These are phyloP conservation scores for Tylopilus sp. DNA, from an alignment of 768 basidiomycete species.

Conservation along the genomic window DNA sequence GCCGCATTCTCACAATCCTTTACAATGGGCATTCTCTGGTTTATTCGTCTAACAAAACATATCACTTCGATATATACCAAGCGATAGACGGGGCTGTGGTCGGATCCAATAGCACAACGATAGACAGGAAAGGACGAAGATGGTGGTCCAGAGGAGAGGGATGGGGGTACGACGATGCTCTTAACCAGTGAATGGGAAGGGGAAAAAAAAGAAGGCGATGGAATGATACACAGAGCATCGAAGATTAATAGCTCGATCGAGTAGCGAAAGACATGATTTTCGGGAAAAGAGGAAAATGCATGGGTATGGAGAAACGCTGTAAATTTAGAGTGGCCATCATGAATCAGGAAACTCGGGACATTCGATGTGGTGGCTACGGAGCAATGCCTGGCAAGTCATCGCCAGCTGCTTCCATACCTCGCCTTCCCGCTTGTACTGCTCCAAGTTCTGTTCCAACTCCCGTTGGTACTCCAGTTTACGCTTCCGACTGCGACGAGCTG, in stretches of 20 bases:
- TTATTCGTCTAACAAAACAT: constrained; percentile 7
- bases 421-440: constrained; percentile 51
- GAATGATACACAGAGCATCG: constrained; percentile 40
- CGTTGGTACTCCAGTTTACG: constrained; percentile 70
- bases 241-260: constrained; percentile 32
- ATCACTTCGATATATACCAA: too few relatives aligned
- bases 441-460: constrained; percentile 56
- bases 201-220: constrained; percentile 25
- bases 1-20: background rate
- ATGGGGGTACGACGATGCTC: constrained; percentile 55
- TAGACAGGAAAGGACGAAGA: background rate
- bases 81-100: constrained; percentile 1
- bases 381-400: constrained; percentile 43
- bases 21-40: background rate
- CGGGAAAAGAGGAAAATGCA: constrained; percentile 4
- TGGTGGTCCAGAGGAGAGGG: constrained; percentile 1
- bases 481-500: constrained; percentile 75
- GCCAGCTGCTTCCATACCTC: constrained; percentile 64
- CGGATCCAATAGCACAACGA: background rate
- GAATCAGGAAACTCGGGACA: constrained; percentile 46
- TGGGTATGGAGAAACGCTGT: constrained; percentile 8
- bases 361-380: constrained; percentile 54
- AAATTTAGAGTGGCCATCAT: constrained; percentile 9
- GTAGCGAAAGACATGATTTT: background rate
- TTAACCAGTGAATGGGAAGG: constrained; percentile 43